These are phyloP conservation scores for Taxillus chinensis DNA, from an alignment of 164 flowering plant genomes.

Conservation along the genomic window DNA sequence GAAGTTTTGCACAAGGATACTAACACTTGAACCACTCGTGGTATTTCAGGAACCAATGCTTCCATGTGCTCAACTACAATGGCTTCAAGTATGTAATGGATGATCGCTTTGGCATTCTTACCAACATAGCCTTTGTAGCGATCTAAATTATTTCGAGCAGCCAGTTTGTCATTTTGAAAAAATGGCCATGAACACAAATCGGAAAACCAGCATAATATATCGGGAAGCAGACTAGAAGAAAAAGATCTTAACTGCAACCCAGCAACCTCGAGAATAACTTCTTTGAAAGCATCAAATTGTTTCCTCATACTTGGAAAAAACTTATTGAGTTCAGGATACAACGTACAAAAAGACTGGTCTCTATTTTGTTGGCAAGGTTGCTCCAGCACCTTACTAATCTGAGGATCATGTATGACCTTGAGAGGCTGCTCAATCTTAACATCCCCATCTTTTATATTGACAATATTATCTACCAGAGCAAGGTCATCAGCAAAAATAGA, in stretches of 20 bases:
- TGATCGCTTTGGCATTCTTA: conserved; percentile 77
- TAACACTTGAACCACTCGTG: conserved; percentile 62
- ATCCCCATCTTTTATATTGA: conserved; percentile 22
- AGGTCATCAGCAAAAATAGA: conserved; percentile 82
- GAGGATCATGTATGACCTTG: conserved; percentile 10
- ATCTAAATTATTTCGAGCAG: conserved; percentile 14
- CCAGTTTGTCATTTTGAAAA: conserved; percentile 18
- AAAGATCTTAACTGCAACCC: conserved; percentile 67
- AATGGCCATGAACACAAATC: conserved; percentile 75
- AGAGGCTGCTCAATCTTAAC: conserved; percentile 12
- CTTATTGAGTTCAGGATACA: conserved; percentile 60
- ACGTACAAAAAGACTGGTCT: conserved; percentile 37
- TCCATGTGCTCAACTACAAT: conserved; percentile 85
- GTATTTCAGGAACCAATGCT: conserved; percentile 80
- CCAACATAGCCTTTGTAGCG: conserved; percentile 60
- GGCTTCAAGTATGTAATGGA: conserved; percentile 64
- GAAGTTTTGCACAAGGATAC: conserved; percentile 49
- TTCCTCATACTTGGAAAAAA: conserved; percentile 68
- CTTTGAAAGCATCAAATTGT: conserved; percentile 71
- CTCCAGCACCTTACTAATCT: conserved; percentile 12
- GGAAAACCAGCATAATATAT: conserved; percentile 82
- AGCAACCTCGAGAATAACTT: conserved; percentile 70
- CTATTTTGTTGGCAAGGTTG: conserved; percentile 16
- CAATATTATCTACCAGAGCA: conserved; percentile 38
- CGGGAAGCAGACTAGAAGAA: conserved; percentile 50